Base-by-base conservation (phyloP, 306 rosid species). In the Purshia tridentata region DNA sequence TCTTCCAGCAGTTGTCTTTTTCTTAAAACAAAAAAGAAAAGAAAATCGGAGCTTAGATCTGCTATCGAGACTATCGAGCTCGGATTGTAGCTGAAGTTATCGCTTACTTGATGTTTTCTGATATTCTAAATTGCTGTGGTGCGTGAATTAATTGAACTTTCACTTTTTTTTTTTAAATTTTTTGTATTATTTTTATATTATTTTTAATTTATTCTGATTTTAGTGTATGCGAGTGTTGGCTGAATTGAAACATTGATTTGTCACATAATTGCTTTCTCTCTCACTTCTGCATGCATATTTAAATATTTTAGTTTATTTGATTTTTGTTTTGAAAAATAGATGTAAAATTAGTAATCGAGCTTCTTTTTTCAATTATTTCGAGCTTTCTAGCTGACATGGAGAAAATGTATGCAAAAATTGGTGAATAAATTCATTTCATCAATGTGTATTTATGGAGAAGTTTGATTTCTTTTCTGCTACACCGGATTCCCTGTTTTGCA, bases 121-220 rank as follows among this genome's bases (percentile, higher is more conserved):
- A 73, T 85, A 75, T 84, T 72, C 78, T 72, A 67, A 84, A 51
- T 83, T 89, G 96, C 85, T 40, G 80, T 73, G 88, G 92, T 91
- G 84, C 83, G 83, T 75, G 78, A 77, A 49, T 73, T 73, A 44
- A 65, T 37, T 18, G 11, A 62, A 54, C 49, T 67, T 48, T 8
- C 35, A 14, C 52, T n/a, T 14, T 29, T 4, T 29, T 13, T 48
- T 15, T 51, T 51, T 64, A 2, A n/a, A n/a, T n/a, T n/a, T n/a
- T n/a, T n/a, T n/a, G n/a, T n/a, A n/a, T n/a, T n/a, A n/a, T n/a
- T n/a, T n/a, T n/a, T n/a, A n/a, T n/a, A n/a, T n/a, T n/a, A n/a
- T n/a, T n/a, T n/a, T n/a, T n/a, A n/a, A n/a, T n/a, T n/a, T n/a
- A n/a, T n/a, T n/a, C 4, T 60, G 6, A 20, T 67, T 15, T 0